Evolutionary conservation across 176 grass and related monocot genomes (phyloP).

Genomic region (Avena sativa): DNA sequence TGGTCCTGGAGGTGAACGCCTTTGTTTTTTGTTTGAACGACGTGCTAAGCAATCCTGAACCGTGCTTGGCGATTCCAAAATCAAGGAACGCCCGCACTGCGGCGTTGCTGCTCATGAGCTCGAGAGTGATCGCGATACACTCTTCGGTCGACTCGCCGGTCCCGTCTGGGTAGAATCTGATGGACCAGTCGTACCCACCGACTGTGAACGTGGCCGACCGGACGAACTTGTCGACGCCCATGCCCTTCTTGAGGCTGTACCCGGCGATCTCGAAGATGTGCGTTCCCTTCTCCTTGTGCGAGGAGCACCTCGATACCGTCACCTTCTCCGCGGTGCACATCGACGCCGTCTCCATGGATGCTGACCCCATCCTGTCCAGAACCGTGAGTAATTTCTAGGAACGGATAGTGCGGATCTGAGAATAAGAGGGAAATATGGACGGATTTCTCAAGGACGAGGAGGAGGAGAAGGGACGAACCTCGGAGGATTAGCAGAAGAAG

Average conservation of each 20-base stretch:
- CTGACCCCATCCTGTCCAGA: not conserved
- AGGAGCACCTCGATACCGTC: not conserved
- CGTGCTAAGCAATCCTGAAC: not conserved
- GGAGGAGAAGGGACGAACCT: not conserved
- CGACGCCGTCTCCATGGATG: not conserved
- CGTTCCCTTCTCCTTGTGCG: slow-evolving; percentile 2
- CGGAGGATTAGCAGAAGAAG: not conserved
- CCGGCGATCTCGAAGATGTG: slow-evolving; percentile 13
- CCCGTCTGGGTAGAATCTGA: not conserved
- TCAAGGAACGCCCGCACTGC: not conserved
- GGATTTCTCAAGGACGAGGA: not conserved
- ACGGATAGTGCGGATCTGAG: not conserved
- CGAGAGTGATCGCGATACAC: not conserved
- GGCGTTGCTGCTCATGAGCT: slow-evolving; percentile 9
- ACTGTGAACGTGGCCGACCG: slow-evolving; percentile 6
- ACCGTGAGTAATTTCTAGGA: not conserved
- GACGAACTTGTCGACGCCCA: slow-evolving; percentile 1
- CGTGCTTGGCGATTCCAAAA: not conserved
- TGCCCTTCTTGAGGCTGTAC: slow-evolving; percentile 10
- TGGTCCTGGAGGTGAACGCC: not conserved
- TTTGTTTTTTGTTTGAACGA: not conserved
- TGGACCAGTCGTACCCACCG: slow-evolving; percentile 4
- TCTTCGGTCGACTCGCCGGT: not conserved
- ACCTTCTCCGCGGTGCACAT: not conserved
- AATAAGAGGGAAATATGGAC: not conserved